phyloP scores from a whole-genome alignment of 805 yeast species.

The Ascoidea rubescens region DNA sequence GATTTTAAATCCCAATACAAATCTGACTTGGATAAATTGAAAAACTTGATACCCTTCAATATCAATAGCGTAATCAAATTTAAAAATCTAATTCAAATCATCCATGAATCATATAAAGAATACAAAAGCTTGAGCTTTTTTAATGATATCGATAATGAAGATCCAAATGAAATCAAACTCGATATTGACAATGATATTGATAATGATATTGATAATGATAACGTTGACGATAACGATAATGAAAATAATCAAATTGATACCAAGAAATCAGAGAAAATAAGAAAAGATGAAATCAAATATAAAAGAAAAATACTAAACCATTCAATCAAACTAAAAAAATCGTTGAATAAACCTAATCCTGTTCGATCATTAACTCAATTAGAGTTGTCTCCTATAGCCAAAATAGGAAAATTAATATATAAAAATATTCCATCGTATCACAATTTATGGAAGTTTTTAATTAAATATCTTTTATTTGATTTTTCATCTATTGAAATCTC shows the following conservation, averaged over 20 bases:
- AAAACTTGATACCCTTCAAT: conserved; percentile 14
- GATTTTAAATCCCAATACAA: conserved; percentile 24
- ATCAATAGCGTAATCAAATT: conserved; percentile 17
- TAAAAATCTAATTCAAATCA: conserved; percentile 15
- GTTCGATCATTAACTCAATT: background rate
- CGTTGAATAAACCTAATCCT: background rate
- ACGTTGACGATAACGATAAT: background rate
- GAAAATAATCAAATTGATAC: background rate
- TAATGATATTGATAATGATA: conserved; percentile 4
- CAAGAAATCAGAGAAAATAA: background rate
- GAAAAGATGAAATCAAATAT: background rate
- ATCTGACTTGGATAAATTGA: conserved; percentile 17
- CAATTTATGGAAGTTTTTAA: conserved; percentile 23
- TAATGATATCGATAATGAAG: conserved; percentile 4
- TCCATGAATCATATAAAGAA: conserved; percentile 18
- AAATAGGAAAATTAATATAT: conserved; percentile 21
- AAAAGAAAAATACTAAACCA: background rate
- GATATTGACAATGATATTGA: conserved; percentile 6
- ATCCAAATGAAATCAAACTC: conserved; percentile 1
- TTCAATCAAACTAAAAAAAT: too few relatives aligned
- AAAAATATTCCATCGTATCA: conserved; percentile 19
- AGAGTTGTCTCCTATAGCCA: conserved; percentile 8
- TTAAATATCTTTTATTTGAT: conserved; percentile 31
- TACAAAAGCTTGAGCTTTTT: conserved; percentile 3
- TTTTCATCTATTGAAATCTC: conserved; percentile 20